Evolutionary conservation across 2,329 filamentous ascomycete genomes (phyloP).

Genomic region (Aurifilum marmelostoma): DNA sequence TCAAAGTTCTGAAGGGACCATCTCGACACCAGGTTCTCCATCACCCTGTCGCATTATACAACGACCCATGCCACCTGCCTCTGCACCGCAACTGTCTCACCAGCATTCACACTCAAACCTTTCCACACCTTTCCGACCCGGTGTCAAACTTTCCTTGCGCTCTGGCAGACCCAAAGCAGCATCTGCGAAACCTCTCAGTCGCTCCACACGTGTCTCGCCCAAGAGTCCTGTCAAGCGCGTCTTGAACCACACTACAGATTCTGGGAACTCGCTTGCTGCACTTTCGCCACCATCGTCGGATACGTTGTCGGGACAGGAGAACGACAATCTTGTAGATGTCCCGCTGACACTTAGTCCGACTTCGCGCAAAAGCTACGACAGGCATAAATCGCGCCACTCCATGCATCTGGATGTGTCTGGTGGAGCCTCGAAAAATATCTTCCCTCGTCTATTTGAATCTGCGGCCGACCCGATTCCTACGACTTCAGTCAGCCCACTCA

Average conservation of each 20-base stretch:
- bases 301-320: slow-evolving; percentile 49
- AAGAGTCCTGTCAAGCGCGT: slow-evolving; percentile 82
- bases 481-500: slow-evolving; percentile 78
- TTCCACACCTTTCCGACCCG: slow-evolving; percentile 68
- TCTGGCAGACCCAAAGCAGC: slow-evolving; percentile 65
- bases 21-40: slow-evolving; percentile 62
- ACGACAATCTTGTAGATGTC: slow-evolving; percentile 38
- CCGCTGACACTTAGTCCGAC: slow-evolving; percentile 44
- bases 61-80: slow-evolving; percentile 45
- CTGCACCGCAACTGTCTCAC: slow-evolving; percentile 35
- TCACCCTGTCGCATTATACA: slow-evolving; percentile 46
- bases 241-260: slow-evolving; percentile 70
- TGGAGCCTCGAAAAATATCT: slow-evolving; percentile 54
- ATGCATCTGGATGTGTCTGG: slow-evolving; percentile 61
- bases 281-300: slow-evolving; percentile 47
- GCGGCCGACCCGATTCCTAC: slow-evolving; percentile 51
- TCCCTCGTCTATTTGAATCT: slow-evolving; percentile 55
- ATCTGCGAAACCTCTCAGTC: slow-evolving; percentile 57
- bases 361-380: slow-evolving; percentile 51
- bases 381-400: slow-evolving; percentile 52
- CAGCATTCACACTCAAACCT: slow-evolving; percentile 53
- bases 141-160: slow-evolving; percentile 67
- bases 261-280: slow-evolving; percentile 66
- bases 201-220: slow-evolving; percentile 68
- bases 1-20: slow-evolving; percentile 52